These are phyloP conservation scores for Aphanomyces euteiches DNA, from an alignment of 352 stramenopile genomes.

Conservation along the genomic window DNA sequence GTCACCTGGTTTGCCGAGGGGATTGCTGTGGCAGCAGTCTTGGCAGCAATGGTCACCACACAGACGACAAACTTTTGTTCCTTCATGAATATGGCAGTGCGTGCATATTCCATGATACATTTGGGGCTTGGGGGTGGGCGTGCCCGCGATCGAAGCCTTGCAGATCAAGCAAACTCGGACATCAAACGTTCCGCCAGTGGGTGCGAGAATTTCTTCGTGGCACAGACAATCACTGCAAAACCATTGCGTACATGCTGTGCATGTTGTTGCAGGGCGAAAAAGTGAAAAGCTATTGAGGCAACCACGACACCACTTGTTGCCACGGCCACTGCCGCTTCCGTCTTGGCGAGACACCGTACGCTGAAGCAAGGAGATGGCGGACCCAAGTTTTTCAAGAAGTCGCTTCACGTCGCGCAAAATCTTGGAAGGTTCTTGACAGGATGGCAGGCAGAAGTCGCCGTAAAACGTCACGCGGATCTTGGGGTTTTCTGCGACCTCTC, in stretches of 20 bases:
- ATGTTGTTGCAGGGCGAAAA: slow-evolving; percentile 15
- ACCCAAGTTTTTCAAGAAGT: slow-evolving; percentile 21
- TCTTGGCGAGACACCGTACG: slow-evolving; percentile 9
- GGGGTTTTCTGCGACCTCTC: not conserved
- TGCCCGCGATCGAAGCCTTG: not conserved
- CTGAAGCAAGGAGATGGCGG: slow-evolving; percentile 14
- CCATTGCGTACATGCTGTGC: not conserved
- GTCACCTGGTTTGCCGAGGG: slow-evolving; percentile 6
- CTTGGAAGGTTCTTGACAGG: not conserved
- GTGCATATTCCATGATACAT: not conserved
- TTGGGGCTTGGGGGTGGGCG: too few relatives aligned
- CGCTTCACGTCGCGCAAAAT: not conserved
- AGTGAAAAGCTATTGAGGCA: slow-evolving; percentile 28
- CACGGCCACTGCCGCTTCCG: too few relatives aligned
- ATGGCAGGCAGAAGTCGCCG: slow-evolving; percentile 19
- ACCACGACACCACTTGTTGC: slow-evolving; percentile 10
- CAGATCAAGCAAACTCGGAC: slow-evolving; percentile 11
- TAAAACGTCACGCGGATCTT: slow-evolving; percentile 26
- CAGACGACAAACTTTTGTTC: slow-evolving; percentile 5
- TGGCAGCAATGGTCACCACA: slow-evolving; percentile 21
- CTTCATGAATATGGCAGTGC: not conserved
- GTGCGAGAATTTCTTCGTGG: not conserved
- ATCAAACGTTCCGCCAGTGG: not conserved
- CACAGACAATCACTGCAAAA: slow-evolving; percentile 23
- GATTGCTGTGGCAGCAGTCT: slow-evolving; percentile 17